A percentile compares a stretch with the other conserved stretches of the same genome.
These are phyloP conservation scores for Ogataea neopini DNA, from an alignment of 805 yeast genomes.

Conservation along the genomic window DNA sequence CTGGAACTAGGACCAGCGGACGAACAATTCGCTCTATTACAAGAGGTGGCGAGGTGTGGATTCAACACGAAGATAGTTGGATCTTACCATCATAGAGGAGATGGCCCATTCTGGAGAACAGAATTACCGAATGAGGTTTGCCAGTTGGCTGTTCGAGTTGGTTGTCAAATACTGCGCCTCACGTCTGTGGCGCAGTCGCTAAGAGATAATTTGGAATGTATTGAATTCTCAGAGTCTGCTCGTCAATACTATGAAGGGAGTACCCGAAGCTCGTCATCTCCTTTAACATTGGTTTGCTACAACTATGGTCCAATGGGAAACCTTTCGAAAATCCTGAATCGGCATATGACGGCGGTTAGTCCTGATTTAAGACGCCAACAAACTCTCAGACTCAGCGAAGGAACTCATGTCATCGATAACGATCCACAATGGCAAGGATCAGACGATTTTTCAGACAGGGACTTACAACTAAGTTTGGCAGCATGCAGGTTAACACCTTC, in stretches of 20 bases:
- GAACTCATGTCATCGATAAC: background rate
- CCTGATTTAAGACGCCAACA: constrained; percentile 4
- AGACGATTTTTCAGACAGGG: constrained; percentile 2
- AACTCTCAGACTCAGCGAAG: background rate
- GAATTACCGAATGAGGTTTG: background rate
- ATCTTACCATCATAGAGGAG: constrained; percentile 1
- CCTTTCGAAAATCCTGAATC: constrained; percentile 7
- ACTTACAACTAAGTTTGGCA: constrained; percentile 3
- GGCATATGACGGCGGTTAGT: constrained; percentile 6
- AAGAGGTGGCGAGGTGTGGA: background rate
- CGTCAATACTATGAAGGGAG: background rate
- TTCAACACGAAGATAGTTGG: constrained; percentile 5
- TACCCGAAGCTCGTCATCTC: background rate
- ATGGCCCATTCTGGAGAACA: constrained; percentile 2
- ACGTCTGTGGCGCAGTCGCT: constrained; percentile 5
- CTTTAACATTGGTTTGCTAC: constrained; percentile 1
- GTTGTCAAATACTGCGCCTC: constrained; percentile 4
- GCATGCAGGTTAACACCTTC: constrained; percentile 6
- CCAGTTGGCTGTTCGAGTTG: background rate
- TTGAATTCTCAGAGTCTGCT: constrained; percentile 1
- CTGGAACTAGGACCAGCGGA: constrained; percentile 1
- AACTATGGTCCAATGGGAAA: constrained; percentile 4
- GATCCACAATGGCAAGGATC: background rate
- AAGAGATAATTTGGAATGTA: constrained; percentile 5
- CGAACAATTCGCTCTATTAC: constrained; percentile 2